A percentile compares a stretch with the other conserved stretches of the same genome.
phyloP scores from a whole-genome alignment of 2,329 filamentous ascomycete genomes.

The Neospermospora avenae region DNA sequence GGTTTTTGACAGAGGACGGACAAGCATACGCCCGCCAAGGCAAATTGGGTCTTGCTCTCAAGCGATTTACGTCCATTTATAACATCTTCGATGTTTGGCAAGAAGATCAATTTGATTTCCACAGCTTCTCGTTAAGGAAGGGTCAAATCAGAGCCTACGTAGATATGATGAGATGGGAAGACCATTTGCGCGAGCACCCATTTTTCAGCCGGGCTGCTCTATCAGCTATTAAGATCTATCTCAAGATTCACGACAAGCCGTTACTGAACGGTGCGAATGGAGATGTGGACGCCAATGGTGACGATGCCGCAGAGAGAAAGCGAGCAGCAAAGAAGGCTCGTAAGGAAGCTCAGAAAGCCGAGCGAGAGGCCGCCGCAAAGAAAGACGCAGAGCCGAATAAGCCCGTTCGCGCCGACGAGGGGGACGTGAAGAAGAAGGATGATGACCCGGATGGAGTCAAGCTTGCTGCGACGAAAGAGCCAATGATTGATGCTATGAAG shows the following conservation, averaged over 20 bases:
- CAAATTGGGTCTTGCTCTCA: slow-evolving; percentile 81
- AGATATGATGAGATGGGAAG: slow-evolving; percentile 96
- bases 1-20: slow-evolving; percentile 94
- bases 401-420: slow-evolving; percentile 53
- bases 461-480: slow-evolving; percentile 76
- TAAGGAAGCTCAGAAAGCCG: slow-evolving; percentile 70
- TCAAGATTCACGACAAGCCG: slow-evolving; percentile 74
- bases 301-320: slow-evolving; percentile 69
- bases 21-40: slow-evolving; percentile 81
- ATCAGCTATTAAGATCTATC: slow-evolving; percentile 75
- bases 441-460: slow-evolving; percentile 81
- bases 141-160: slow-evolving; percentile 93
- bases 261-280: slow-evolving; percentile 62
- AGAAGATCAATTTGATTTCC: slow-evolving; percentile 98
- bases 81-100: slow-evolving; percentile 97
- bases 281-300: slow-evolving; percentile 42
- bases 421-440: slow-evolving; percentile 80
- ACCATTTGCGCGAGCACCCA: slow-evolving; percentile 84
- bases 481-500: slow-evolving; percentile 82
- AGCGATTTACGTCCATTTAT: slow-evolving; percentile 83
- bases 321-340: slow-evolving; percentile 89
- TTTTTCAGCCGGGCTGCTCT: slow-evolving; percentile 86
- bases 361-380: slow-evolving; percentile 76
- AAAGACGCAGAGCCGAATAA: slow-evolving; percentile 79
- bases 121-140: slow-evolving; percentile 94